Evolutionary conservation across 2,329 filamentous ascomycete genomes (phyloP).

Genomic region (Claviceps arundinis): DNA sequence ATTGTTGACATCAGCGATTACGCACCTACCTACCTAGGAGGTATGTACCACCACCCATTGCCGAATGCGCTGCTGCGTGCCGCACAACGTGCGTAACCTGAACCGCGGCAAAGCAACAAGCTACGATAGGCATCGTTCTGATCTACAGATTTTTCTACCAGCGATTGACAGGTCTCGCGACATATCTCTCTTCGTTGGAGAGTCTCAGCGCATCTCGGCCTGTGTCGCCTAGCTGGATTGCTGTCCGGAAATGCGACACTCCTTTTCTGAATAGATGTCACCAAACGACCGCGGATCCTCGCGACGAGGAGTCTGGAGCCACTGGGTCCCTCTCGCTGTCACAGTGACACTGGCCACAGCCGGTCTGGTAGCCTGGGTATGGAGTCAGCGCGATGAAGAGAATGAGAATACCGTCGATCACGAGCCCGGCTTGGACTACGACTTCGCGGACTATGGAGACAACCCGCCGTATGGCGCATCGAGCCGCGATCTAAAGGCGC

Average conservation of each 20-base stretch:
- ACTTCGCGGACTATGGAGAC: conserved; percentile 37
- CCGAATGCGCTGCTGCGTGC: not conserved
- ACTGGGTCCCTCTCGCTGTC: conserved; percentile 80
- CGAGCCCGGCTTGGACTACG: conserved; percentile 35
- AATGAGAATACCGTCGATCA: conserved; percentile 52
- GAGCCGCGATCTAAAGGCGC: conserved; percentile 18
- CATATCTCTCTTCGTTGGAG: not conserved
- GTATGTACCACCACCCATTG: not conserved
- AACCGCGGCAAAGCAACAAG: not conserved
- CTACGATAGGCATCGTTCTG: not conserved
- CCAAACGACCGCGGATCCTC: conserved; percentile 41
- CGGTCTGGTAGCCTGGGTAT: conserved; percentile 81
- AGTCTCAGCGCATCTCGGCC: not conserved
- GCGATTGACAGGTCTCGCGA: not conserved
- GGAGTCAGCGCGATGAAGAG: conserved; percentile 72
- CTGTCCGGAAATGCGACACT: conserved; percentile 21
- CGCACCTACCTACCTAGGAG: conserved; percentile 5
- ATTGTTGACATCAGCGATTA: conserved; percentile 8
- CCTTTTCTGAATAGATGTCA: conserved; percentile 35
- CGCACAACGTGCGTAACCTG: not conserved
- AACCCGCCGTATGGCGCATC: conserved; percentile 36
- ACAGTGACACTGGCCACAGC: conserved; percentile 81
- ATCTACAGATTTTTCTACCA: not conserved
- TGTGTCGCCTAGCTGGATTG: conserved; percentile 7
- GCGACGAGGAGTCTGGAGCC: conserved; percentile 54